phyloP scores from a whole-genome alignment of 768 basidiomycete species.

The Scleroderma bovista region DNA sequence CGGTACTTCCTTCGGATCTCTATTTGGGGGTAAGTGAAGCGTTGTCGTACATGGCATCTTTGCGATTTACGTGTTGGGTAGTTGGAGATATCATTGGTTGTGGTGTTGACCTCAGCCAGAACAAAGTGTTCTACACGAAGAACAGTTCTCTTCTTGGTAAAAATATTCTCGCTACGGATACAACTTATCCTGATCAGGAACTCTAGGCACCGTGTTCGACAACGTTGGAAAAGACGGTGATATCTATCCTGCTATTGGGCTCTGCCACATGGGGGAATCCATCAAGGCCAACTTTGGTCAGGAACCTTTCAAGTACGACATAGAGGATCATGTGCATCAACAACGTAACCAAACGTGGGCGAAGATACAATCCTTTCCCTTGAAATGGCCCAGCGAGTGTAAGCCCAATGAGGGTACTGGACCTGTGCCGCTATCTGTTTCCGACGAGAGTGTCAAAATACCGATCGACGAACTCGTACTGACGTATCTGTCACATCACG shows the following conservation, averaged over 20 bases:
- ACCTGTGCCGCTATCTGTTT: neutral
- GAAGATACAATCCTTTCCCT: slow-evolving; percentile 53
- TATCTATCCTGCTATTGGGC: slow-evolving; percentile 83
- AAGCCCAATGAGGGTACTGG: slow-evolving; percentile 7
- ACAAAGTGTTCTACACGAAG: slow-evolving; percentile 84
- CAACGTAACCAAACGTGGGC: slow-evolving; percentile 63
- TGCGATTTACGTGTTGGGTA: slow-evolving; percentile 23
- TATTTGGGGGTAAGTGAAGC: slow-evolving; percentile 64
- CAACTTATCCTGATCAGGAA: slow-evolving; percentile 4
- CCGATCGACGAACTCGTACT: slow-evolving; percentile 70
- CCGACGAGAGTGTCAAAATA: slow-evolving; percentile 45
- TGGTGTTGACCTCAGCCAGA: slow-evolving; percentile 82
- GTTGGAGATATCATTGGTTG: slow-evolving; percentile 89
- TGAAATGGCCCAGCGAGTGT: slow-evolving; percentile 38
- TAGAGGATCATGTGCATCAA: slow-evolving; percentile 78
- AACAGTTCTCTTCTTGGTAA: slow-evolving; percentile 72
- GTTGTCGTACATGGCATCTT: neutral
- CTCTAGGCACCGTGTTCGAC: slow-evolving; percentile 62
- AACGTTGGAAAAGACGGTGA: slow-evolving; percentile 60
- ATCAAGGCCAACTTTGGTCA: slow-evolving; percentile 87
- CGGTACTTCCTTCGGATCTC: slow-evolving; percentile 69
- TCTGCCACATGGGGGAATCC: slow-evolving; percentile 74
- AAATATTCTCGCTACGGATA: slow-evolving; percentile 1
- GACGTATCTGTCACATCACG: slow-evolving; percentile 80
- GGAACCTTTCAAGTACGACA: slow-evolving; percentile 83